phyloP scores from a whole-genome alignment of 805 yeast species.

The Ogataea salicorniae region DNA sequence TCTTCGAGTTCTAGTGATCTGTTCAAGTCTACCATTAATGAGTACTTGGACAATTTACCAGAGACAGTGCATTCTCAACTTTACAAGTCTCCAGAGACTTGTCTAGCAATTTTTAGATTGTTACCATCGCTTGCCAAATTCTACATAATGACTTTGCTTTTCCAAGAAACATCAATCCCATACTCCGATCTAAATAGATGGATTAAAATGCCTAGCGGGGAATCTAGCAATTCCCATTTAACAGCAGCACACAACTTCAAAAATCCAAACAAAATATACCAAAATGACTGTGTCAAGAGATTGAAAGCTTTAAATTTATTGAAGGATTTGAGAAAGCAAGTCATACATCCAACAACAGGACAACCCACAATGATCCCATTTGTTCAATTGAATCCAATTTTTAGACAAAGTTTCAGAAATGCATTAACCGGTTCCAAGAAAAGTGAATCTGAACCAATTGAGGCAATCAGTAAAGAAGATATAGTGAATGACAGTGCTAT shows the following conservation, averaged over 20 bases:
- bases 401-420: constrained; percentile 67
- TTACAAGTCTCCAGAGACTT: constrained; percentile 87
- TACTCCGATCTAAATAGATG: constrained; percentile 66
- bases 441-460: constrained; percentile 29
- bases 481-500: background rate
- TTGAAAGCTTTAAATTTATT: constrained; percentile 72
- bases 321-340: constrained; percentile 41
- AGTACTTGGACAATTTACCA: constrained; percentile 85
- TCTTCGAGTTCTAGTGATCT: constrained; percentile 19
- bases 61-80: constrained; percentile 77
- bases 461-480: constrained; percentile 5
- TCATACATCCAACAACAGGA: constrained; percentile 32
- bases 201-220: constrained; percentile 42
- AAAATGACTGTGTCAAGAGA: constrained; percentile 74
- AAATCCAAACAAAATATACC: constrained; percentile 38
- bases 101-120: constrained; percentile 85
- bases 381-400: constrained; percentile 61
- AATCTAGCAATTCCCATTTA: background rate
- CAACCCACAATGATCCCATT: constrained; percentile 28
- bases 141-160: constrained; percentile 81
- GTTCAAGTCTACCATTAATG: constrained; percentile 73
- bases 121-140: constrained; percentile 87
- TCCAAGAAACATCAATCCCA: constrained; percentile 68
- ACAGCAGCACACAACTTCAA: constrained; percentile 12
- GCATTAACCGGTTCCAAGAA: constrained; percentile 68